These are phyloP conservation scores for Candida endomychidarum DNA, from an alignment of 805 yeast genomes.

Conservation along the genomic window DNA sequence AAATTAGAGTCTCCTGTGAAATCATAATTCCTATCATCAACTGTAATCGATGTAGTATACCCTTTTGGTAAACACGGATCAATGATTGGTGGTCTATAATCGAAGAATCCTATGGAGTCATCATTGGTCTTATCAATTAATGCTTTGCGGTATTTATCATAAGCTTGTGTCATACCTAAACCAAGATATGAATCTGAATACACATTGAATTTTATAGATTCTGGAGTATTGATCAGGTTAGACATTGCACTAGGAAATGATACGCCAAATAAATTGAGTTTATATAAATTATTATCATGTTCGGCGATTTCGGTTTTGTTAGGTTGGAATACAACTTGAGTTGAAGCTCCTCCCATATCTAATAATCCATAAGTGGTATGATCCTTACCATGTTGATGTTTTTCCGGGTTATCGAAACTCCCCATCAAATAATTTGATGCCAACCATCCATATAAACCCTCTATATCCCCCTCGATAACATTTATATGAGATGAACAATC, in stretches of 20 bases:
- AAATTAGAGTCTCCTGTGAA: conserved; percentile 57
- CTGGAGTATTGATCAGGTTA: conserved; percentile 1
- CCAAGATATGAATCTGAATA: conserved; percentile 60
- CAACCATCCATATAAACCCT: conserved; percentile 69
- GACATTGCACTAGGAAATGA: conserved; percentile 17
- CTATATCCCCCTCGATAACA: conserved; percentile 62
- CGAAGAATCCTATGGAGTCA: conserved; percentile 9
- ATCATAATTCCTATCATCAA: conserved; percentile 28
- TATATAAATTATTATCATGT: conserved; percentile 47
- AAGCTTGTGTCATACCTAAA: conserved; percentile 60
- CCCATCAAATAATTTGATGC: conserved; percentile 57
- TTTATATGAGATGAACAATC: conserved; percentile 61
- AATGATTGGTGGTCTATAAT: conserved; percentile 26
- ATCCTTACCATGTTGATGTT: conserved; percentile 43
- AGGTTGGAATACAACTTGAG: conserved; percentile 66
- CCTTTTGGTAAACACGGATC: conserved; percentile 64
- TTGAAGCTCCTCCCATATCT: conserved; percentile 66
- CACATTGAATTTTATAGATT: conserved; percentile 27
- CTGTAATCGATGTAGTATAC: conserved; percentile 24
- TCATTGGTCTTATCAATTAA: conserved; percentile 26
- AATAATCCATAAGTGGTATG: conserved; percentile 55
- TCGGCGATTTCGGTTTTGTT: conserved; percentile 43
- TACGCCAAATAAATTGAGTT: conserved; percentile 41
- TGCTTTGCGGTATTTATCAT: conserved; percentile 41
- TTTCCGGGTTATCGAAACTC: conserved; percentile 36